phyloP scores from a whole-genome alignment of 257 asterid genomes.

The Datura wrightii region DNA sequence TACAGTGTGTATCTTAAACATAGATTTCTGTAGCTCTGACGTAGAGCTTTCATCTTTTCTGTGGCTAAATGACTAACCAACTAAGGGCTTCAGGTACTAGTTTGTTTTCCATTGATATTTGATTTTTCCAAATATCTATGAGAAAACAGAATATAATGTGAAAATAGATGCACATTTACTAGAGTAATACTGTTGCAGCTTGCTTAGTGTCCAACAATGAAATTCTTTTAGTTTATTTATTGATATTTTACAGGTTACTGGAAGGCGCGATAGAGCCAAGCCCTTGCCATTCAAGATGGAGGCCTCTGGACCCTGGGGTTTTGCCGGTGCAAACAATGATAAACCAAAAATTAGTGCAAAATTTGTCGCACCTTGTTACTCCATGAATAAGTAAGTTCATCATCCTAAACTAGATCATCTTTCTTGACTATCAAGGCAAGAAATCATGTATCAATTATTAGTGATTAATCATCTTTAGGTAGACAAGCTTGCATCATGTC shows the following conservation, averaged over 20 bases:
- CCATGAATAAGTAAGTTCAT: slow-evolving; percentile 76
- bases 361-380: slow-evolving; percentile 94
- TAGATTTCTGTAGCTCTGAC: not conserved
- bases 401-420: not conserved
- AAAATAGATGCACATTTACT: not conserved
- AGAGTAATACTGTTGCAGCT: not conserved
- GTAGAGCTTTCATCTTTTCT: not conserved
- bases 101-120: not conserved
- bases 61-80: not conserved
- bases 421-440: slow-evolving; percentile 12
- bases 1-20: not conserved
- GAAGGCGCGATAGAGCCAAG: slow-evolving; percentile 96
- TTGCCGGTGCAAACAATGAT: slow-evolving; percentile 83
- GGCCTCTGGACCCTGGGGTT: slow-evolving; percentile 87
- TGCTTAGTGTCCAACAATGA: not conserved
- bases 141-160: not conserved
- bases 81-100: not conserved
- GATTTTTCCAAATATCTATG: not conserved
- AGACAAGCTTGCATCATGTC: slow-evolving; percentile 6
- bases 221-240: not conserved
- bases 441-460: not conserved
- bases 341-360: slow-evolving; percentile 81
- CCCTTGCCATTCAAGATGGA: slow-evolving; percentile 95
- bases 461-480: not conserved
- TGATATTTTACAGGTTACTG: slow-evolving; percentile 74